Conservation (phyloP, 2,329 filamentous ascomycete species). For the Fusarium tuaranense region DNA sequence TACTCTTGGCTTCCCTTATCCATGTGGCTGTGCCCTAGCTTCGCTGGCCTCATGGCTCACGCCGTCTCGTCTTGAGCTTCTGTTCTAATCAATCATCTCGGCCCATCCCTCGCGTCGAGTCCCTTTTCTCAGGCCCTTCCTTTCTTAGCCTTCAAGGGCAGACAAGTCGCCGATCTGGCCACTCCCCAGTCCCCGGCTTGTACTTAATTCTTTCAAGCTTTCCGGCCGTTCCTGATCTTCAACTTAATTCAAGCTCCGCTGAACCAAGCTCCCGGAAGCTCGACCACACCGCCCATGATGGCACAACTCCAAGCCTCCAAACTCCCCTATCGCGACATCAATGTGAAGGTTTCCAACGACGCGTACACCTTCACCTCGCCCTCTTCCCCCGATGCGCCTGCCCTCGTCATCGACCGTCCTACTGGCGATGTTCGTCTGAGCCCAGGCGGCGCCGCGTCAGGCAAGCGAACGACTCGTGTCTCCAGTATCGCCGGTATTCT, state of each 20-base stretch:
- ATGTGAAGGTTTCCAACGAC: conserved; percentile 90
- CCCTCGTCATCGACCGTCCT: conserved; percentile 89
- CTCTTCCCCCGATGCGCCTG: conserved; percentile 88
- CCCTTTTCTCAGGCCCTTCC: conserved; percentile 34
- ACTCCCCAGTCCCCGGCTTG: conserved; percentile 26
- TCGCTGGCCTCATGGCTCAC: conserved; percentile 45
- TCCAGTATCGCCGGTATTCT: conserved; percentile 96
- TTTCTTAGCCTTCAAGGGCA: conserved; percentile 32
- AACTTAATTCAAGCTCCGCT: conserved; percentile 14
- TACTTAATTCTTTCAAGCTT: conserved; percentile 10
- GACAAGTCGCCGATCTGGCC: conserved; percentile 35
- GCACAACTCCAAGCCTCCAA: conserved; percentile 51
- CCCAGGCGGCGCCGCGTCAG: conserved; percentile 80
- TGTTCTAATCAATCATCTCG: conserved; percentile 30
- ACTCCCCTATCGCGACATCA: conserved; percentile 93
- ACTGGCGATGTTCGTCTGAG: conserved; percentile 90
- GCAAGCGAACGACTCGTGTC: conserved; percentile 78
- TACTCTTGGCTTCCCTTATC: conserved; percentile 27
- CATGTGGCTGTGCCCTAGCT: conserved; percentile 45
- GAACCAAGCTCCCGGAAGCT: conserved; percentile 27
- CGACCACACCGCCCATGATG: conserved; percentile 45
- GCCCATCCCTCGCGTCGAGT: conserved; percentile 37
- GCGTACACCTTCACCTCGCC: conserved; percentile 98
- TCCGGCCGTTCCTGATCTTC: conserved; percentile 17
- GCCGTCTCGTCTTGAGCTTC: conserved; percentile 30